Conservation (phyloP, 257 asterid genomes). For the Lycium ferocissimum region DNA sequence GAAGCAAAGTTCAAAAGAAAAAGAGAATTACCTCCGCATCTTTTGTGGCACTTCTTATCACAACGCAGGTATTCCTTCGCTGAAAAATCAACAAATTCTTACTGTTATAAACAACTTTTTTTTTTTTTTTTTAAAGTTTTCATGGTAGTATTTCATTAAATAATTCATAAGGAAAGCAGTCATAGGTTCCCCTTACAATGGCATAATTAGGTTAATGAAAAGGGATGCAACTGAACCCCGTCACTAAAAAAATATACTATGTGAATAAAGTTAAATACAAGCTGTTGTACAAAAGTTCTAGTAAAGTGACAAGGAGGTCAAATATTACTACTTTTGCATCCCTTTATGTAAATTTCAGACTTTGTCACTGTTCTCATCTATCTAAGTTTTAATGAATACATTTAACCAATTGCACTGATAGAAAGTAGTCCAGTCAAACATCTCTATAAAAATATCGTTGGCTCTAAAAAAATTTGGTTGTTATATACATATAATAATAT, state of each 20-base stretch:
- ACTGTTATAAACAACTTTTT: neutral
- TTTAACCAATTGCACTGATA: no score
- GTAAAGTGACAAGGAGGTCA: neutral
- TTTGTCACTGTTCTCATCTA: neutral
- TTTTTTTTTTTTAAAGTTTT: no score
- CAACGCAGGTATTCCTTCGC: slow-evolving; percentile 46
- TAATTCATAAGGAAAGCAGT: neutral
- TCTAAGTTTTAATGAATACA: neutral
- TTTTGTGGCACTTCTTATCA: slow-evolving; percentile 49
- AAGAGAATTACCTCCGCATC: slow-evolving; percentile 48
- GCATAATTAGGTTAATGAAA: no score
- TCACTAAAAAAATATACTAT: no score
- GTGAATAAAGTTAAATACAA: no score
- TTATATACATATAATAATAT: no score
- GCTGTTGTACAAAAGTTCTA: neutral
- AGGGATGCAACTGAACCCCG: no score
- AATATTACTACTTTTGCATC: neutral
- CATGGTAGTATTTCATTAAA: neutral
- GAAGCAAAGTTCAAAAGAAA: no score
- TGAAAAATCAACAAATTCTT: slow-evolving; percentile 32
- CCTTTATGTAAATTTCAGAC: neutral
- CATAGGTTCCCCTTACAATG: no score
- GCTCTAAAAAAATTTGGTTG: no score
- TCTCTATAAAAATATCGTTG: no score
- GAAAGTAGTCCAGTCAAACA: no score